Conservation (phyloP, 768 basidiomycete species). For the Polyporus arcularius region DNA sequence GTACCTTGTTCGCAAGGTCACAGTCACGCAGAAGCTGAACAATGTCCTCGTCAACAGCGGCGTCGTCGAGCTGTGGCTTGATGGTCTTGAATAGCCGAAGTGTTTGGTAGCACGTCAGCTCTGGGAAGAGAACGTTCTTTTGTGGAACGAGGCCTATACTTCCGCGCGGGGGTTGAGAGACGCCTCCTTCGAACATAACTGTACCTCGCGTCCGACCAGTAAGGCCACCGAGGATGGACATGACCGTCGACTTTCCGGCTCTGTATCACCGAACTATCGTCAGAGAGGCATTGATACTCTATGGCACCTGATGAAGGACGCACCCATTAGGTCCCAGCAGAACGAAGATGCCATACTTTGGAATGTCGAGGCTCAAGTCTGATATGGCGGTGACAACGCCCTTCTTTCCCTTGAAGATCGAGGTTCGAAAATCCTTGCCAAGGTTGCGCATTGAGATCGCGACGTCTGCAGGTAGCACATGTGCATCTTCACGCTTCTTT, state of each 20-base stretch:
- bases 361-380: conserved; percentile 67
- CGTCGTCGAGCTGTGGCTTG: conserved; percentile 37
- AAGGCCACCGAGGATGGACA: conserved; percentile 68
- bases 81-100: conserved; percentile 46
- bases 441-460: conserved; percentile 66
- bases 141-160: conserved; percentile 77
- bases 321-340: conserved; percentile 72
- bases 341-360: conserved; percentile 72
- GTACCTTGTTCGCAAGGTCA: conserved; percentile 66
- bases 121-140: conserved; percentile 80
- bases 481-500: conserved; percentile 1
- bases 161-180: conserved; percentile 56
- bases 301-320: conserved; percentile 2
- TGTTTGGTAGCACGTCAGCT: conserved; percentile 75
- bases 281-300: background rate
- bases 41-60: conserved; percentile 57
- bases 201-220: conserved; percentile 57
- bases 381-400: conserved; percentile 58
- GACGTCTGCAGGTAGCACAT: conserved; percentile 35
- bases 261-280: conserved; percentile 34
- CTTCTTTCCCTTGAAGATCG: conserved; percentile 47
- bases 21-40: conserved; percentile 69
- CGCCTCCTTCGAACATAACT: conserved; percentile 55
- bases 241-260: conserved; percentile 73
- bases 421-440: conserved; percentile 55